Conservation (phyloP, 1,284 basidiomycete genomes). For the Marasmius tenuissimus region DNA sequence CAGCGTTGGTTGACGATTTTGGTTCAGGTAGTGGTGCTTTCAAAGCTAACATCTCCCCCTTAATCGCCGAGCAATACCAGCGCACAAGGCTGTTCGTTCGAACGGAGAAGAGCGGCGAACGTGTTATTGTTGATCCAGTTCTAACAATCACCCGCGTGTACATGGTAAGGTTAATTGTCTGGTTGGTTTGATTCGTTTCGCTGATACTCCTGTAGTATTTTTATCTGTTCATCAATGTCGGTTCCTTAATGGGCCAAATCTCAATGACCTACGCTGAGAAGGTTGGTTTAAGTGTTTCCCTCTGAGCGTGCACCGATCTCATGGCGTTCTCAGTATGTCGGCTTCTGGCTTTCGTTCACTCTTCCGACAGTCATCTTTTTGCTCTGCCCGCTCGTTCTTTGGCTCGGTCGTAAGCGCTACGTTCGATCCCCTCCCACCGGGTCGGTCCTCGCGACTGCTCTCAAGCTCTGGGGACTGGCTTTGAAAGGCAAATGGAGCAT, state of each 20-base stretch:
- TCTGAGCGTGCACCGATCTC: neutral
- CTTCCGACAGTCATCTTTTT: slow-evolving; percentile 71
- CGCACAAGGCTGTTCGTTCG: slow-evolving; percentile 55
- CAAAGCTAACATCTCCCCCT: slow-evolving; percentile 79
- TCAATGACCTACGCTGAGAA: slow-evolving; percentile 74
- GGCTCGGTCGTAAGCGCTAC: slow-evolving; percentile 67
- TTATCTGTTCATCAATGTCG: slow-evolving; percentile 79
- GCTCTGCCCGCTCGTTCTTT: slow-evolving; percentile 73
- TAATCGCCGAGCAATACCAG: slow-evolving; percentile 78
- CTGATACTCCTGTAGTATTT: slow-evolving; percentile 51
- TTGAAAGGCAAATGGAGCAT: slow-evolving; percentile 56
- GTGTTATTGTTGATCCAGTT: slow-evolving; percentile 80
- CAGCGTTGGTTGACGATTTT: slow-evolving; percentile 37
- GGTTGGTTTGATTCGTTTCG: neutral
- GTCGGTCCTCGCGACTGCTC: slow-evolving; percentile 63
- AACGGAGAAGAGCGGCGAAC: slow-evolving; percentile 62
- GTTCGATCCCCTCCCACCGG: slow-evolving; percentile 69
- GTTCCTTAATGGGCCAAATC: slow-evolving; percentile 71
- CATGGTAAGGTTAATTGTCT: slow-evolving; percentile 46
- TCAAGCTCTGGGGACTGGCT: slow-evolving; percentile 53
- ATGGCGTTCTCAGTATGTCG: slow-evolving; percentile 49
- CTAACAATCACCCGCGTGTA: slow-evolving; percentile 73
- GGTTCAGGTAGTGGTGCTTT: slow-evolving; percentile 65
- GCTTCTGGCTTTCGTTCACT: slow-evolving; percentile 70
- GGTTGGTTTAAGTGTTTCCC: slow-evolving; percentile 29